Evolutionary conservation across 2,329 filamentous ascomycete genomes (phyloP).

Genomic region (Cladorrhinum sp.): DNA sequence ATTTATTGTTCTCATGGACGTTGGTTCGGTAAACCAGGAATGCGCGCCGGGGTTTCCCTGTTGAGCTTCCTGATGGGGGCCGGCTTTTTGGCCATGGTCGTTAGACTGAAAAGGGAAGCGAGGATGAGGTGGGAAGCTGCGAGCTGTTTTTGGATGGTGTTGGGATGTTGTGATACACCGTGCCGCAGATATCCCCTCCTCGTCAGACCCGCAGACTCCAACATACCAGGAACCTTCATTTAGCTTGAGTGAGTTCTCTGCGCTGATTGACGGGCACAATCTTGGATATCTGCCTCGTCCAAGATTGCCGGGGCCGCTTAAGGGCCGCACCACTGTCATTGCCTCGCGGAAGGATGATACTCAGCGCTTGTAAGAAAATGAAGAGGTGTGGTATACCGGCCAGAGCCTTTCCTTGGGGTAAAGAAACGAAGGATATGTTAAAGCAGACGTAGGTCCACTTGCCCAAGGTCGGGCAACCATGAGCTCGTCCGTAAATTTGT

Average conservation of each 20-base stretch:
- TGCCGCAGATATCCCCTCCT: constrained; percentile 19
- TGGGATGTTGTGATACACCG: constrained; percentile 17
- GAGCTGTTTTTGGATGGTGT: constrained; percentile 20
- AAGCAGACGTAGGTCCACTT: constrained; percentile 8
- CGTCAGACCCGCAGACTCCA: constrained; percentile 11
- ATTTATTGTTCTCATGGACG: no score
- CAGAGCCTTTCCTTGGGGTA: background rate
- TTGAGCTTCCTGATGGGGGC: background rate
- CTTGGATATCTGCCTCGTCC: constrained; percentile 13
- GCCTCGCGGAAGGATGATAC: constrained; percentile 2
- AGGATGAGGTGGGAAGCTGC: background rate
- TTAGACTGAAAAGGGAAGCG: background rate
- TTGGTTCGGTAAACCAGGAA: background rate
- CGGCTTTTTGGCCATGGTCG: background rate
- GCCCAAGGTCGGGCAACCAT: background rate
- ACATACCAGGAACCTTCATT: background rate
- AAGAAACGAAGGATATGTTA: constrained; percentile 5
- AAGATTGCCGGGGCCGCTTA: background rate
- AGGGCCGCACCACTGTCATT: background rate
- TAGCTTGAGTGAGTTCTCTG: background rate
- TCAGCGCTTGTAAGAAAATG: constrained; percentile 5
- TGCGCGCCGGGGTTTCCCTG: background rate
- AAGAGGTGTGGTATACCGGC: background rate
- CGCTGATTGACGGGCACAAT: constrained; percentile 13
- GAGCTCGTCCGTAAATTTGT: constrained; percentile 1